phyloP scores from a whole-genome alignment of 495 filamentous ascomycete species.

The Daldinia vernicosa region DNA sequence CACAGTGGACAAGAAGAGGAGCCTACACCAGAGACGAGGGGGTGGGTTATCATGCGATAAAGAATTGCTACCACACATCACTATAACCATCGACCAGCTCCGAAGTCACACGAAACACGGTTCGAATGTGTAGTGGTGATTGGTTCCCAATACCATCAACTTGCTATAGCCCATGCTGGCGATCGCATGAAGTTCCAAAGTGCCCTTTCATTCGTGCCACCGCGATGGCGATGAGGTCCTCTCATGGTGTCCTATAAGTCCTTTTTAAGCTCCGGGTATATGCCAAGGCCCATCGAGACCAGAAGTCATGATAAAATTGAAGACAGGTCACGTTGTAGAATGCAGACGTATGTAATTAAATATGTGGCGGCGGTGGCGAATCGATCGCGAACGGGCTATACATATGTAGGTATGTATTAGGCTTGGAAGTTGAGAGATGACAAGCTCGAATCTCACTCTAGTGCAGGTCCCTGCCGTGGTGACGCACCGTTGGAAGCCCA shows the following conservation, averaged over 20 bases:
- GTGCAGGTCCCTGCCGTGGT: conserved; percentile 22
- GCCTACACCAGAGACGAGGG: conserved; percentile 9
- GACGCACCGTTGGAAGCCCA: conserved; percentile 5
- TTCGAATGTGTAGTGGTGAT: conserved; percentile 4
- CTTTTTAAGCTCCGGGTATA: conserved; percentile 5
- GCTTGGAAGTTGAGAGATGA: background rate
- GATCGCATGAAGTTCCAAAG: conserved; percentile 1
- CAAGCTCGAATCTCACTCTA: conserved; percentile 5
- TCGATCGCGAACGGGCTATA: conserved; percentile 8
- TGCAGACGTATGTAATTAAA: conserved; percentile 30
- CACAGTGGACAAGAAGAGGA: conserved; percentile 4
- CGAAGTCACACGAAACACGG: conserved; percentile 13
- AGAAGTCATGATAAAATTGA: background rate
- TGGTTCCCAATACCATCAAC: background rate
- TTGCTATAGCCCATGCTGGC: background rate
- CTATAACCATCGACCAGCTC: background rate
- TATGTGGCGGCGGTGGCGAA: conserved; percentile 24
- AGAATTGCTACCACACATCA: background rate
- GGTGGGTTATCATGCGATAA: background rate
- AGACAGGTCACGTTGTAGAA: conserved; percentile 24
- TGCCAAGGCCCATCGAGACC: conserved; percentile 14
- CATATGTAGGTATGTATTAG: no score
- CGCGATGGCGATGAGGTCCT: background rate
- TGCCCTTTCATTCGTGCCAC: conserved; percentile 10
- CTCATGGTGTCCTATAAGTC: background rate